These are phyloP conservation scores for Chlorella sp. DNA, from an alignment of 139 green algal genomes.

Conservation along the genomic window DNA sequence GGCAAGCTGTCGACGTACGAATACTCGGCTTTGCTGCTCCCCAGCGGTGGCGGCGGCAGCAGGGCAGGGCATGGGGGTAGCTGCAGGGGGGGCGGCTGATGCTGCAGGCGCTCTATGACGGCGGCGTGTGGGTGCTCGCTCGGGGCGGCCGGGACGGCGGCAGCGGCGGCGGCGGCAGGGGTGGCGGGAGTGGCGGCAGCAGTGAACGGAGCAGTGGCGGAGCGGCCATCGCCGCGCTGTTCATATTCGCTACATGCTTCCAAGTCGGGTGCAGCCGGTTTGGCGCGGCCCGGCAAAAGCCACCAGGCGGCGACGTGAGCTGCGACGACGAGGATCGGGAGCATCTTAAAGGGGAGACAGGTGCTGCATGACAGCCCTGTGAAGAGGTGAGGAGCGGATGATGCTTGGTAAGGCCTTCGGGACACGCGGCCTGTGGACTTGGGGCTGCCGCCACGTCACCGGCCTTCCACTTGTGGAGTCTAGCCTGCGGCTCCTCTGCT, in stretches of 20 bases:
- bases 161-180: not conserved
- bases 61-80: not conserved
- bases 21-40: conserved; percentile 4
- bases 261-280: not conserved
- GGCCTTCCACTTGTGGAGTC: too few relatives aligned
- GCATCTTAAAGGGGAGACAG: not conserved
- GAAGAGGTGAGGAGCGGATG: not conserved
- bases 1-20: conserved; percentile 41
- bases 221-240: not conserved
- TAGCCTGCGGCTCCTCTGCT: too few relatives aligned
- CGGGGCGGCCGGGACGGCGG: not conserved
- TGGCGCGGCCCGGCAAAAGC: not conserved
- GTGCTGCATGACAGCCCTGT: too few relatives aligned
- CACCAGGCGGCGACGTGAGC: not conserved
- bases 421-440: too few relatives aligned
- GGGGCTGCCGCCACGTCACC: too few relatives aligned
- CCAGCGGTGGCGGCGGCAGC: not conserved
- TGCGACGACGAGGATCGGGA: not conserved
- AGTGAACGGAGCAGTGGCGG: not conserved
- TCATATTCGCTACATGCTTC: not conserved
- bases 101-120: not conserved
- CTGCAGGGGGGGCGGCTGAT: not conserved
- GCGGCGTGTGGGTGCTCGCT: not conserved
- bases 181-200: not conserved
- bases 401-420: not conserved